Base-by-base conservation (phyloP, 805 yeast species). In the Nakazawaea ishiwadae region DNA sequence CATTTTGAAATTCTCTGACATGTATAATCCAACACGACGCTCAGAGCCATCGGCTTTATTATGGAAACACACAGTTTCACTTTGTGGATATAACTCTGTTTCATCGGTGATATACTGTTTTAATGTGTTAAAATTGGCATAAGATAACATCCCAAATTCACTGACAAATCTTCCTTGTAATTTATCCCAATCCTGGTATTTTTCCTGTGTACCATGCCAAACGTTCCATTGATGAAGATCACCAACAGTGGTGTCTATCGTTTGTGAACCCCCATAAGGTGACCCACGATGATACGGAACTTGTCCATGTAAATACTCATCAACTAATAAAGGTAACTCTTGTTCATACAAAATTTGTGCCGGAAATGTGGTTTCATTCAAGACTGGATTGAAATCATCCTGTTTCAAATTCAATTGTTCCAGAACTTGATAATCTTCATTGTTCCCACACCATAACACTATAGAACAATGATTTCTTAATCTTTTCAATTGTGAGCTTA, bases 161-260 rank as follows among this genome's bases (percentile, higher is more conserved):
- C 73, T 65, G 4, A 75, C 64, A 54, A 74, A 75, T 23, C 79
- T 48, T 2, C 78, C 79, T 5, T 63, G 68, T 2, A 73, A 52
- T 36, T 60, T 56, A 31, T 55, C 53, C 77, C 77, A 71, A 49
- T 71, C 57, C 46, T 74, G 80, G 48, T 73, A 73, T 45, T 61
- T 64, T 40, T 66, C 69, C 50, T 71, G 74, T 17, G 59, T 52
- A 1, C 79, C 79, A 47, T 74, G 80, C 79, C 79, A 74, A 7
- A 74, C 75, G 47, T 72, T 71, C 79, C 79, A 74, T 45, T 73
- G 77, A 47, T 74, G 79, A 4, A 69, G 56, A 49, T 74, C 79
- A 2, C 79, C 79, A 15, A 61, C 53, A 1, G 68, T 63, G 4
- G 60, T 54, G 45, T 68, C 73, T 6, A 54, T 44, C 9, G 70